phyloP scores from a whole-genome alignment of 805 yeast species.

The Saccharomycopsis javanensis region DNA sequence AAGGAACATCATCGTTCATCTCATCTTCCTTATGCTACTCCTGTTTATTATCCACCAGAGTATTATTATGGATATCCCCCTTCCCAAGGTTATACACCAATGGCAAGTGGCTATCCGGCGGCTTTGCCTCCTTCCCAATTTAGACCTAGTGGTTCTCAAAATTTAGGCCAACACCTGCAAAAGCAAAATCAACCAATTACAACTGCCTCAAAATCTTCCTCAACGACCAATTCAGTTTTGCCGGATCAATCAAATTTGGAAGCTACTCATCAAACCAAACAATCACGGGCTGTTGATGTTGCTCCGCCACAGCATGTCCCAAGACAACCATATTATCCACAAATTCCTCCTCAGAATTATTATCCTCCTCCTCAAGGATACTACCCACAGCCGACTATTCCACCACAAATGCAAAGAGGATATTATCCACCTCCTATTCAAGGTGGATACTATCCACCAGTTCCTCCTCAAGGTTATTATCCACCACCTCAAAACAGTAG shows the following conservation, averaged over 20 bases:
- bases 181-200: not conserved
- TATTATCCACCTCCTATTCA: slow-evolving; percentile 13
- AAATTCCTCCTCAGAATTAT: not conserved
- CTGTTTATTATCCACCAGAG: not conserved
- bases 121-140: not conserved
- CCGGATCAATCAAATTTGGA: not conserved
- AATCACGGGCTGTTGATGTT: not conserved
- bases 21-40: not conserved
- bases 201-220: not conserved
- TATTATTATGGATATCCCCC: slow-evolving; percentile 14
- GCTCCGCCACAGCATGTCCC: slow-evolving; percentile 17
- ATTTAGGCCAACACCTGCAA: not conserved
- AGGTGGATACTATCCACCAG: slow-evolving; percentile 9
- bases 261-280: not conserved
- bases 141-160: not conserved
- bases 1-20: slow-evolving; percentile 9
- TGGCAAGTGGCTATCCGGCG: not conserved
- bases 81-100: slow-evolving; percentile 11
- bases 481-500: slow-evolving; percentile 14
- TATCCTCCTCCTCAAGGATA: slow-evolving; percentile 24
- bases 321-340: not conserved
- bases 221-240: not conserved
- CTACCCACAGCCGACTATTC: slow-evolving; percentile 14
- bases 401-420: slow-evolving; percentile 8
- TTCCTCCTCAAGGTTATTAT: slow-evolving; percentile 6